Base-by-base conservation (phyloP, 768 basidiomycete genomes). In the Tulasnella sp. region DNA sequence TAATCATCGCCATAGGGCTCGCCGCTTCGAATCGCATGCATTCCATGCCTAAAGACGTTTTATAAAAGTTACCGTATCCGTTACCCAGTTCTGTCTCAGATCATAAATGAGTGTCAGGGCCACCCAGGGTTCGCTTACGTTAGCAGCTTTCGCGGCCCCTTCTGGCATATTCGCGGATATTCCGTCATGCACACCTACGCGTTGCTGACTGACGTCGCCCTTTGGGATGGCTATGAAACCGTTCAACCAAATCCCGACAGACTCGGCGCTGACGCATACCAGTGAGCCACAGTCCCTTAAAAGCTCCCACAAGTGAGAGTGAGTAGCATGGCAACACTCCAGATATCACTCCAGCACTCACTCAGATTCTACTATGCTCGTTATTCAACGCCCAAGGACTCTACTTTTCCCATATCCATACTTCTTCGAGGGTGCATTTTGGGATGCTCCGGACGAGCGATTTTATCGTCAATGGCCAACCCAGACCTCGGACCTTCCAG, bases 151-250 rank as follows among this genome's bases (percentile, higher is more conserved):
- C 64, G 14, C 14, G 8, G 34, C 64, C n/a, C 7, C 11, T 69
- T 69, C 64, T 37, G 16, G 64, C 64, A 69, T 69, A 18, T 69
- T 69, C 64, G 64, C 34, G 28, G 28, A 16, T 3, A 7, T 69
- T 69, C 64, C 28, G 14, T n/a, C n/a, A n/a, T 28, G 18, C 14
- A 37, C 34, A 14, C 64, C 64, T 24, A 69, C 64, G 31, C 64
- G 64, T 69, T 28, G 64, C 64, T 54, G 54, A n/a, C 24, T 54
- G 54, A 54, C 64, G 64, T 69, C 64, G 64, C 16, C 64, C 64
- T 18, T 31, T 31, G 28, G 28, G 31, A 69, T 69, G 64, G 34
- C 64, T 37, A 31, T 37, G 34, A 6, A 0, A 37, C 34, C 34
- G 7, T 69, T 31, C 31, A 69, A 8, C 64, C 12, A 37, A 28